These are phyloP conservation scores for Botrytis medusae DNA, from an alignment of 2,329 filamentous ascomycete species.

Conservation along the genomic window DNA sequence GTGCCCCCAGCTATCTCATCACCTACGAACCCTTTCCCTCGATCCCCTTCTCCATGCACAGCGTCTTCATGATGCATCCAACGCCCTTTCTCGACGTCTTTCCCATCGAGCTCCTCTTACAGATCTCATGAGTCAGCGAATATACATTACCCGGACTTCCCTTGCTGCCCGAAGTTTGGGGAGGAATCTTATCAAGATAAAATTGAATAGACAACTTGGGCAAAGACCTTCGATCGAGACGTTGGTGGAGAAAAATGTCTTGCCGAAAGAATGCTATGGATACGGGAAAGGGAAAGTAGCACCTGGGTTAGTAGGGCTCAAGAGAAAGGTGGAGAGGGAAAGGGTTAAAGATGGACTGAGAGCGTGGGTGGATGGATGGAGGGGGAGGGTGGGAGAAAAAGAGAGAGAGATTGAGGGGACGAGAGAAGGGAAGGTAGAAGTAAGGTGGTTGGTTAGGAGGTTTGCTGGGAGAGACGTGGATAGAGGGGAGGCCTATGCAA, in stretches of 20 bases:
- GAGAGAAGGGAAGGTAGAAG: slow-evolving; percentile 34
- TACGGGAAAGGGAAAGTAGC: slow-evolving; percentile 46
- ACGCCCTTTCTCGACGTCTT: slow-evolving; percentile 56
- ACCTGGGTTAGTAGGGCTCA: slow-evolving; percentile 61
- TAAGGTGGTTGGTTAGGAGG: slow-evolving; percentile 44
- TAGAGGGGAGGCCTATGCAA: slow-evolving; percentile 48
- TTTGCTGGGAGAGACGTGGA: slow-evolving; percentile 45
- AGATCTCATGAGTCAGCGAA: slow-evolving; percentile 62
- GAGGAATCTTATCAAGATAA: slow-evolving; percentile 62
- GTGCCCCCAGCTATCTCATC: slow-evolving; percentile 45
- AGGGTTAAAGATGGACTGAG: slow-evolving; percentile 65
- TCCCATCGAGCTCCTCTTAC: slow-evolving; percentile 58
- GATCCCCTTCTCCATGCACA: slow-evolving; percentile 64
- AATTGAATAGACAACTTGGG: slow-evolving; percentile 60
- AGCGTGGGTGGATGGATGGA: slow-evolving; percentile 57
- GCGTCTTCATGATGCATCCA: slow-evolving; percentile 58
- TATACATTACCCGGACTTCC: slow-evolving; percentile 66
- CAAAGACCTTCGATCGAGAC: slow-evolving; percentile 58
- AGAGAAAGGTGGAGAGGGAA: slow-evolving; percentile 64
- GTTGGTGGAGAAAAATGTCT: slow-evolving; percentile 62
- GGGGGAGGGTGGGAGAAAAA: slow-evolving; percentile 35
- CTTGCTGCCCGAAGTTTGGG: slow-evolving; percentile 63
- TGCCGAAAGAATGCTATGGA: slow-evolving; percentile 62
- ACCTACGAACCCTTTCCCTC: slow-evolving; percentile 60
- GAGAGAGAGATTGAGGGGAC: slow-evolving; percentile 48